Conservation (phyloP, 371 early-diverging fungal genomes). For the Mucor plumbeus region DNA sequence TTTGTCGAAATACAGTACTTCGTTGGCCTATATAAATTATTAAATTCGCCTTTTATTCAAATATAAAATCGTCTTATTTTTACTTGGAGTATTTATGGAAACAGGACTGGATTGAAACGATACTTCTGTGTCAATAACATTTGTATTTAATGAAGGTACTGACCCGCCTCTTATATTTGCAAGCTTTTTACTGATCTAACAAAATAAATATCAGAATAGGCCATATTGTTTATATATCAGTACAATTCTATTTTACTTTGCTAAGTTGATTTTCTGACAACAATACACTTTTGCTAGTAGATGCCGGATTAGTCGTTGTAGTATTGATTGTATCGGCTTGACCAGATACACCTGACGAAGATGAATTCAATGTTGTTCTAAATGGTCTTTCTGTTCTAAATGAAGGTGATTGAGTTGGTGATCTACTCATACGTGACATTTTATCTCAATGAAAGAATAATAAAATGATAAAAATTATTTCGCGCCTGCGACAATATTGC, state of each 20-base stretch:
- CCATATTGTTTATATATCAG: too few species aligned
- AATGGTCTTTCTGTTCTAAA: constrained; percentile 18
- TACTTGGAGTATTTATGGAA: not conserved
- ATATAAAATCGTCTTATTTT: not conserved
- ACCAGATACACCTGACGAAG: not conserved
- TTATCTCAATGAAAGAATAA: not conserved
- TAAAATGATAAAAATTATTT: not conserved
- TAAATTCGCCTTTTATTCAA: too few species aligned
- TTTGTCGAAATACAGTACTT: constrained; percentile 1
- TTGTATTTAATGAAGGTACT: constrained; percentile 15
- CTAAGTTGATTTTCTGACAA: constrained; percentile 49
- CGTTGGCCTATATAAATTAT: not conserved
- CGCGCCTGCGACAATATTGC: not conserved
- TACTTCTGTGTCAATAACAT: not conserved
- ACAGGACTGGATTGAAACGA: not conserved
- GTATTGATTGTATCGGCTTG: not conserved
- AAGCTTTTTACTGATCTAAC: constrained; percentile 45
- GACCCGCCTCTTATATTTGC: constrained; percentile 43
- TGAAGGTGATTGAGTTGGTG: constrained; percentile 27
- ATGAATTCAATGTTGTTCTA: constrained; percentile 10
- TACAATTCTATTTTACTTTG: constrained; percentile 29
- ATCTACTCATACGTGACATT: constrained; percentile 27
- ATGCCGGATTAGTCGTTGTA: not conserved
- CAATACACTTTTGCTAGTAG: constrained; percentile 22
- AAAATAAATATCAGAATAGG: not conserved